A percentile compares a stretch with the other conserved stretches of the same genome.
Evolutionary conservation across 2,329 filamentous ascomycete species (phyloP).

Genomic region (Xylariaceae sp.): DNA sequence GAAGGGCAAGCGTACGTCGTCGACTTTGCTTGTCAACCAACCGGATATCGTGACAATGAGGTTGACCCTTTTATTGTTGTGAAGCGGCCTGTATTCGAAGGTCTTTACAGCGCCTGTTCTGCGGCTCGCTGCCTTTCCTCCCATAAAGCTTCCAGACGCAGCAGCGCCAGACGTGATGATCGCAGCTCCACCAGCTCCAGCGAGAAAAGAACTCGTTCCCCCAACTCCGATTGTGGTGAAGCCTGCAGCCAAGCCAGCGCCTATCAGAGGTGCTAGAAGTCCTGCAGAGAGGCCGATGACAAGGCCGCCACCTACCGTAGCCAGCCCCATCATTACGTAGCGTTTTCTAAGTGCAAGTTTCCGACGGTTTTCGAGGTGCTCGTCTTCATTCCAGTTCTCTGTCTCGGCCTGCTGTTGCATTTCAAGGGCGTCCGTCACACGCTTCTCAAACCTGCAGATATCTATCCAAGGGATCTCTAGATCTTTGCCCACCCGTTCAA

Average conservation of each 20-base stretch:
- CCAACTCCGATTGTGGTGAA: conserved; percentile 93
- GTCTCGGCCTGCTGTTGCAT: conserved; percentile 95
- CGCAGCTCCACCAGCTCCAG: conserved; percentile 86
- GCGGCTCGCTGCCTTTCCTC: conserved; percentile 76
- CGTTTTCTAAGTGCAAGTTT: conserved; percentile 78
- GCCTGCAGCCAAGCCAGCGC: conserved; percentile 86
- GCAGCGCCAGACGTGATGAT: conserved; percentile 89
- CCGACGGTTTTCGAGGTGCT: conserved; percentile 81
- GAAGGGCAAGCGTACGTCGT: conserved; percentile 92
- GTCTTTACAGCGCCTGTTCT: conserved; percentile 90
- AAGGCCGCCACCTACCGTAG: conserved; percentile 88
- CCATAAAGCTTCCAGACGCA: conserved; percentile 81
- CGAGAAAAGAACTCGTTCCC: conserved; percentile 83
- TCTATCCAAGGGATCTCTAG: conserved; percentile 86
- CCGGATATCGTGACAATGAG: conserved; percentile 92
- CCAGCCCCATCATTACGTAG: conserved; percentile 93
- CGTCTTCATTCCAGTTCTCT: conserved; percentile 96
- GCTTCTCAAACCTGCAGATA: conserved; percentile 94
- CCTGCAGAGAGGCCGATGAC: conserved; percentile 95
- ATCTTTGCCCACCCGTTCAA: conserved; percentile 77
- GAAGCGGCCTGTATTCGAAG: conserved; percentile 91
- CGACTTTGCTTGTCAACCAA: conserved; percentile 97
- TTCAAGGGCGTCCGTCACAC: conserved; percentile 91
- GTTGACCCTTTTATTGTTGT: conserved; percentile 97
- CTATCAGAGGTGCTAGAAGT: conserved; percentile 86